Evolutionary conservation across 768 basidiomycete genomes (phyloP), one percentile per base, ranked within the genome.

Genomic region (Trametes cinnabarina): DNA sequence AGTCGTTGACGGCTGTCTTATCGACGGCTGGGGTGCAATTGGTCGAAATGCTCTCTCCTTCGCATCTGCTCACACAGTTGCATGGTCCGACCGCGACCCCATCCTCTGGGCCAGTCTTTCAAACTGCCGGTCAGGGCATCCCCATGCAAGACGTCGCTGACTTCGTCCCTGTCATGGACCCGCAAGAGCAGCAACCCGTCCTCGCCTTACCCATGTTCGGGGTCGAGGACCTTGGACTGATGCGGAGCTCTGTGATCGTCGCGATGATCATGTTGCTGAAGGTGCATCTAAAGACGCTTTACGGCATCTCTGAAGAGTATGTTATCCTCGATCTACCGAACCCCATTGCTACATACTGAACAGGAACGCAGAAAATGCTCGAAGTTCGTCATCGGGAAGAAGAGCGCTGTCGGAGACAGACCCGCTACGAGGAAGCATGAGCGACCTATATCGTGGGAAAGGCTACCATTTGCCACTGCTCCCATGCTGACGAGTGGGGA

Each of bases 281-380:
- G 67, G 81, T 87, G 4, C 82, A 98, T 71, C 77, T 99, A 56
- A 94, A 98, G 69, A 71, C 72, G 1, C 67, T 92, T 14, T 99
- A 98, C 68, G 84, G 86, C 2, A 71, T 98, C 37, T 88, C 92
- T 2, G 95, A 98, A 76, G 94, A 97, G 95, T 96, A 69, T 57
- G 90, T 78, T 50, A n/a, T n/a, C n/a, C n/a, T n/a, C n/a, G n/a
- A n/a, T n/a, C n/a, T n/a, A n/a, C n/a, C n/a, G n/a, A n/a, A n/a
- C n/a, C n/a, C n/a, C n/a, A n/a, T n/a, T n/a, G n/a, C n/a, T n/a
- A n/a, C 26, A 51, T 39, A 41, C 9, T 39, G 48, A 15, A 5
- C 19, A 14, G 30, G 22, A 61, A 63, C 53, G 20, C 56, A 97
- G 94, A 42, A 98, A 97, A 90, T 94, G 94, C 63, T 78, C 81